Percentiles rank a stretch among this genome's conserved stretches.
These are phyloP conservation scores for Davidsoniella australis DNA, from an alignment of 2,329 filamentous ascomycete species.

Conservation along the genomic window DNA sequence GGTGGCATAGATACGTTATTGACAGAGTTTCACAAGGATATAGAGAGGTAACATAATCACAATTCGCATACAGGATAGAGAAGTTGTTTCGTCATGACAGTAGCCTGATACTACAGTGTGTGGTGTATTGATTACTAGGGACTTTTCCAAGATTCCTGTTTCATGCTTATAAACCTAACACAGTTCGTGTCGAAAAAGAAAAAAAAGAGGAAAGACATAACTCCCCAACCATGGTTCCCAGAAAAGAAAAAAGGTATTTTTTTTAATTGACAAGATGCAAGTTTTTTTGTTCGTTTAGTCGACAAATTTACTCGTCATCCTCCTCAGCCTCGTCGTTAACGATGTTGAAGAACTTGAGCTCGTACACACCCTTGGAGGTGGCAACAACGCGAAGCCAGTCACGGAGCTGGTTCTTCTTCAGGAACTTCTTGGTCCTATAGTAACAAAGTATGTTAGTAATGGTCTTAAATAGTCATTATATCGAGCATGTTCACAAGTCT, in stretches of 20 bases:
- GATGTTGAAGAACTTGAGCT: constrained; percentile 99
- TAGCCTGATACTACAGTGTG: too few species aligned
- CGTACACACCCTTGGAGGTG: constrained; percentile 95
- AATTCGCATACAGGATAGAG: too few species aligned
- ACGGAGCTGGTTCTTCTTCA: constrained; percentile 99
- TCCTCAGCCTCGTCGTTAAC: constrained; percentile 96
- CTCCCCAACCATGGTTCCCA: neutral
- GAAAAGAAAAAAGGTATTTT: constrained; percentile 10
- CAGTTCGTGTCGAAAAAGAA: neutral
- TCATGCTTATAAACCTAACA: too few species aligned
- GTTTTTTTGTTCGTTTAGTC: constrained; percentile 1
- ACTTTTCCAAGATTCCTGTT: too few species aligned
- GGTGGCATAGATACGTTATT: neutral
- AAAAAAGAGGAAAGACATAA: neutral
- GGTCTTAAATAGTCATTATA: neutral
- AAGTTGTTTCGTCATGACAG: too few species aligned
- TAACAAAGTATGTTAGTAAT: constrained; percentile 9
- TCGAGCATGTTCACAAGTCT: neutral
- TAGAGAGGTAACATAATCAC: too few species aligned
- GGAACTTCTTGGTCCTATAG: constrained; percentile 95
- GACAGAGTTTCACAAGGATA: too few species aligned
- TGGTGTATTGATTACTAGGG: neutral
- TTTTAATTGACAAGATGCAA: constrained; percentile 10
- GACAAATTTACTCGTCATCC: constrained; percentile 75
- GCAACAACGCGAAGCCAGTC: constrained; percentile 99